phyloP scores from a whole-genome alignment of 2,329 filamentous ascomycete species.

The Geosmithia flava region DNA sequence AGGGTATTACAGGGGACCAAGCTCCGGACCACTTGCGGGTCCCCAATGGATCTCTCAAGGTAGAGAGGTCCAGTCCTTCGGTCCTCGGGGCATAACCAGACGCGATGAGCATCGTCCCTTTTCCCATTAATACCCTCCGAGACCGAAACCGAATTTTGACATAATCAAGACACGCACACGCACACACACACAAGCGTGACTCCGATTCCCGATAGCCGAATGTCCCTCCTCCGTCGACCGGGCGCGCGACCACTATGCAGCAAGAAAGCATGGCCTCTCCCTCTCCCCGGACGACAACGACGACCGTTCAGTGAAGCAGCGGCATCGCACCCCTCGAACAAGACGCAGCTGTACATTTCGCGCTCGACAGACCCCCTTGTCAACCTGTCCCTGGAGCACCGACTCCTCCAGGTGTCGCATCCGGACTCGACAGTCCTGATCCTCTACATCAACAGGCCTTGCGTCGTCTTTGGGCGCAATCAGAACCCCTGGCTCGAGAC shows the following conservation, averaged over 20 bases:
- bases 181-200: too few relatives aligned
- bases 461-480: constrained; percentile 85
- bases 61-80: too few relatives aligned
- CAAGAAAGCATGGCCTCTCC: too few relatives aligned
- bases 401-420: constrained; percentile 64
- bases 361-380: constrained; percentile 62
- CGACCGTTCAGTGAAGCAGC: constrained; percentile 21
- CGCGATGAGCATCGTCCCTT: too few relatives aligned
- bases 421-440: constrained; percentile 68
- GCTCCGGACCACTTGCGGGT: too few relatives aligned
- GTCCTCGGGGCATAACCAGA: too few relatives aligned
- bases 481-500: constrained; percentile 97
- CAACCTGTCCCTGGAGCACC: constrained; percentile 91
- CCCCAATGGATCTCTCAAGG: too few relatives aligned
- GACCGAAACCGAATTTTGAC: too few relatives aligned
- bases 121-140: too few relatives aligned
- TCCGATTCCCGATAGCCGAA: too few relatives aligned
- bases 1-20: too few relatives aligned
- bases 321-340: constrained; percentile 28
- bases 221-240: neutral
- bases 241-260: neutral
- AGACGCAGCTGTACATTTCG: constrained; percentile 60
- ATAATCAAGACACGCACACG: too few relatives aligned
- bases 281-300: constrained; percentile 1
- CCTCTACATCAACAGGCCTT: constrained; percentile 78